Evolutionary conservation across 164 flowering plant species (phyloP).

Genomic region (Piper betle): DNA sequence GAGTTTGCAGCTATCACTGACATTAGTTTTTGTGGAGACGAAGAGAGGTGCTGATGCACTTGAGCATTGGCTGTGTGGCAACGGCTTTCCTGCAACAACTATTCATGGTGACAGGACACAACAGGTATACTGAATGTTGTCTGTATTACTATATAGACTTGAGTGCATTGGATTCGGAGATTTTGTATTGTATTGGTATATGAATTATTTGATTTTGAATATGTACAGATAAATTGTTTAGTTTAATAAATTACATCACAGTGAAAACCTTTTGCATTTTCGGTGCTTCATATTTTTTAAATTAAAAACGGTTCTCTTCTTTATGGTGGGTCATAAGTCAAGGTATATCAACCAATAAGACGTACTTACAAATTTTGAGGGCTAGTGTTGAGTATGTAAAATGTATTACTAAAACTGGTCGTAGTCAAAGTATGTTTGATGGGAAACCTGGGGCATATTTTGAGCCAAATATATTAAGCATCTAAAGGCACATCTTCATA

Average conservation of each 20-base stretch:
- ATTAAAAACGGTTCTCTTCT: too few species aligned
- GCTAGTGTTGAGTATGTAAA: too few species aligned
- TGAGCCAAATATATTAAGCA: too few species aligned
- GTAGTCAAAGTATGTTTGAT: too few species aligned
- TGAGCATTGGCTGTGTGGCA: slow-evolving; percentile 31
- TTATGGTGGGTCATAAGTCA: too few species aligned
- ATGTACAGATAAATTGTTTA: too few species aligned
- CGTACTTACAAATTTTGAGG: too few species aligned
- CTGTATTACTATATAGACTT: background rate
- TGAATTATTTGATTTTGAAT: background rate
- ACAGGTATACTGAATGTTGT: slow-evolving; percentile 20
- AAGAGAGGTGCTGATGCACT: slow-evolving; percentile 50
- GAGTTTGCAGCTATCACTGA: slow-evolving; percentile 29
- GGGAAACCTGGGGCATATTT: too few species aligned
- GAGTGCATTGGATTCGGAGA: background rate
- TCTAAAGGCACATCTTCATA: too few species aligned
- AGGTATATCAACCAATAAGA: too few species aligned
- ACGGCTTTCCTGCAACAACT: slow-evolving; percentile 45
- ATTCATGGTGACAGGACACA: slow-evolving; percentile 63
- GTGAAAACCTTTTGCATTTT: background rate
- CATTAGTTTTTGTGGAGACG: slow-evolving; percentile 54
- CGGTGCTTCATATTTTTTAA: background rate
- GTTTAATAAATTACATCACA: background rate
- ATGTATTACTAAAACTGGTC: too few species aligned
- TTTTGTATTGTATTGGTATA: background rate